These are phyloP conservation scores for Sporothrix phasma DNA, from an alignment of 2,329 filamentous ascomycete genomes.

Conservation along the genomic window DNA sequence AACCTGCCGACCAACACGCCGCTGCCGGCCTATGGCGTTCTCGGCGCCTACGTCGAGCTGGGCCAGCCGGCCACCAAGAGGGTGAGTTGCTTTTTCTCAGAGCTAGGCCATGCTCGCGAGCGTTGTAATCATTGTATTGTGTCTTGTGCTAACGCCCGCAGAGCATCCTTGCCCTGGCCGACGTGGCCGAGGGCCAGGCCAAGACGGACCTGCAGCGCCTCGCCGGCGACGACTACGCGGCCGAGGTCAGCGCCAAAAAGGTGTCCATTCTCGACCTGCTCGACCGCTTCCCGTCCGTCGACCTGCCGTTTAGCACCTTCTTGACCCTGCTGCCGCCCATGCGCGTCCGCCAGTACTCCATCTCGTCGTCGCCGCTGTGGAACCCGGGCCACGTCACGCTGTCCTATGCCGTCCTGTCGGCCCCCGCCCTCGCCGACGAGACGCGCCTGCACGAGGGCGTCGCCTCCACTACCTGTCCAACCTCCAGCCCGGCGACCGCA, in stretches of 20 bases:
- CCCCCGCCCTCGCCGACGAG: slow-evolving; percentile 37
- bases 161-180: slow-evolving; percentile 27
- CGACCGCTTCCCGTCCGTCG: slow-evolving; percentile 43
- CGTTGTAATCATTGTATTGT: too few relatives aligned
- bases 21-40: slow-evolving; percentile 51
- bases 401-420: slow-evolving; percentile 56
- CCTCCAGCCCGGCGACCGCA: slow-evolving; percentile 39
- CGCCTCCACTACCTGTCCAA: slow-evolving; percentile 38
- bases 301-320: slow-evolving; percentile 49
- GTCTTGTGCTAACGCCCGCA: slow-evolving; percentile 27
- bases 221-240: slow-evolving; percentile 21
- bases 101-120: too few relatives aligned
- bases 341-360: slow-evolving; percentile 42
- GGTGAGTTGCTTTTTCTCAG: slow-evolving; percentile 26
- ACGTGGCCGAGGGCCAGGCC: slow-evolving; percentile 22
- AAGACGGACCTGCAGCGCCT: slow-evolving; percentile 36
- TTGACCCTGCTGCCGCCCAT: slow-evolving; percentile 56
- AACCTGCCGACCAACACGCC: slow-evolving; percentile 43
- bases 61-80: slow-evolving; percentile 47
- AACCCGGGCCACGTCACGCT: slow-evolving; percentile 40
- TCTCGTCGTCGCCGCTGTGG: slow-evolving; percentile 61
- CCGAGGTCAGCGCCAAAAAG: slow-evolving; percentile 28
- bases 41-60: slow-evolving; percentile 62
- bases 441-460: not conserved
- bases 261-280: slow-evolving; percentile 48